Evolutionary conservation across 2,329 filamentous ascomycete genomes (phyloP), one percentile per base, ranked within the genome.

Genomic region (Zymoseptoria brevis): DNA sequence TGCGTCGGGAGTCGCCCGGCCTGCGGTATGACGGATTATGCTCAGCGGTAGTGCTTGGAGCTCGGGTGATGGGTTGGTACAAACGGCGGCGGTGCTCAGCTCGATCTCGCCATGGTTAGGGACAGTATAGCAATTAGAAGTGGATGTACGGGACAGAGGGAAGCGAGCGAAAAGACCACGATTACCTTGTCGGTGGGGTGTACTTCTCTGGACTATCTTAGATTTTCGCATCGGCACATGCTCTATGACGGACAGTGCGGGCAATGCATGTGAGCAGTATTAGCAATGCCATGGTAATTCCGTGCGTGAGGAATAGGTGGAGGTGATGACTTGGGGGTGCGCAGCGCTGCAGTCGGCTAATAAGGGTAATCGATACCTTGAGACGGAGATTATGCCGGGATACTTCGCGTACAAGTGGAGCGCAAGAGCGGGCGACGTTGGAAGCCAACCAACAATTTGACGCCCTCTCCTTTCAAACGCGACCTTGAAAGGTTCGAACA

Each of bases 1-100:
- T 61, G 64, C 63, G 59, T 64, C 64, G 62, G 60, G 60, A 62
- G 57, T 59, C 62, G 64, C 59, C 29, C 53, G 53, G 51, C 21
- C 29, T 22, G 55, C 29, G 54, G 35, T 45, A 45, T 16, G 35
- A 45, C 35, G 35, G 35, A n/a, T 16, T 16, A 29, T 29, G n/a
- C 19, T 9, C 19, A 19, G 35, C 45, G 41, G 8, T 21, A 24
- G 55, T 30, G 16, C 2, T 19, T 30, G 48, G 11, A 24, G 35
- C 30, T 48, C 8, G 45, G 53, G 6, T 26, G 19, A 16, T 45
- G 16, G 11, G 35, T 45, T 45, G 35, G 35, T n/a, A 16, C 35
- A 45, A 45, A 45, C 35, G 35, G 35, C 35, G 35, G 35, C 35
- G 35, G 35, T 45, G 35, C 35, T 45, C 35, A 16, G 35, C 35